Base-by-base conservation (phyloP, 1,284 basidiomycete species). In the Cutaneotrichosporon sp. region DNA sequence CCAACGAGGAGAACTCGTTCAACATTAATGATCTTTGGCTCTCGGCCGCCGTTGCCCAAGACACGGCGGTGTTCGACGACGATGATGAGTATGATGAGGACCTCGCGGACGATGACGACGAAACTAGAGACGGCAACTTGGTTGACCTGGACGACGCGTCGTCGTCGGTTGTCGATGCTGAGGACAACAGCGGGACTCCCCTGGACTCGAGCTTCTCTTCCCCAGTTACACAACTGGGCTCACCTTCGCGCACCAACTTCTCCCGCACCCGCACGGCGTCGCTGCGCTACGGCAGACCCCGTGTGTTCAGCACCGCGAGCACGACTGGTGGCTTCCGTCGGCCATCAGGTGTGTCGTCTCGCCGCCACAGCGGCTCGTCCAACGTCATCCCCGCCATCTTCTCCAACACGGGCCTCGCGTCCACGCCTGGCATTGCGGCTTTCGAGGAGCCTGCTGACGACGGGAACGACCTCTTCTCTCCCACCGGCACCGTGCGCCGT, bases 21-120 rank as follows among this genome's bases (percentile, higher is more conserved):
- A 81, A 79, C 63, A 76, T 82, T 67, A 80, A 80, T 67, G 81
- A 82, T 60, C 74, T 82, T 22, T 82, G 81, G 81, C 77, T 82
- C 2, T 79, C 77, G 5, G 79, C 78, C 1, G 81, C 80, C 34
- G 77, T 81, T 6, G 81, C 80, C 1, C 80, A 82, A 62, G 80
- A 81, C 53, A 77, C 73, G 11, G 78, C 79, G 2, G 81, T 82
- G 4, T 82, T 82, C 56, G 81, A 81, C 14, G 79, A 80, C 32
- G 80, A 81, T 1, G 77, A 78, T 32, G 71, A 72, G 21, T 75
- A 73, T 36, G 71, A 73, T n/a, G 70, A 73, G 50, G 67, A 73
- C 32, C 42, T 69, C 46, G 42, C 31, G 11, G 72, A 72, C 42
- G 65, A 65, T 32, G 31, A 53, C 38, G 50, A 59, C 32, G 64